Evolutionary conservation across 257 asterid species (phyloP).

Genomic region (Solanum appendiculatum): DNA sequence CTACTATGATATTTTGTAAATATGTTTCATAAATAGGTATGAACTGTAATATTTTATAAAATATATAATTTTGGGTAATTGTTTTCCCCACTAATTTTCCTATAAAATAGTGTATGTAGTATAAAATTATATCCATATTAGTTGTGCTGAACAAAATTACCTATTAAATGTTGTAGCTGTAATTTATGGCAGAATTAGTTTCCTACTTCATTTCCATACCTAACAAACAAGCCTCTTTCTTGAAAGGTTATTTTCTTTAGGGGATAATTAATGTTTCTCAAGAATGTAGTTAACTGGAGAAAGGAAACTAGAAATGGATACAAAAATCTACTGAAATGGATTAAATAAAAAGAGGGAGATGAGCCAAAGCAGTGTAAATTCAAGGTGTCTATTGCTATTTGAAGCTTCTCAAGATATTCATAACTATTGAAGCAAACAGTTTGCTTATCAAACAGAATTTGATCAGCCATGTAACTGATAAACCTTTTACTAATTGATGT

Average conservation of each 20-base stretch:
- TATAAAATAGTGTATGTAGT: background rate
- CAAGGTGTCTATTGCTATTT: background rate
- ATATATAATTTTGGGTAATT: background rate
- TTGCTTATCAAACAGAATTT: conserved; percentile 1
- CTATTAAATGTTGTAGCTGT: background rate
- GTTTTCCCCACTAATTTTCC: background rate
- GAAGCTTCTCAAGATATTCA: background rate
- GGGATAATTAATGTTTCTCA: background rate
- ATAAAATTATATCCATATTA: background rate
- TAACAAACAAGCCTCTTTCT: background rate
- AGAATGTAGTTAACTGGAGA: background rate
- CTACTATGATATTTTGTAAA: too few relatives aligned
- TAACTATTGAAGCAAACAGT: background rate
- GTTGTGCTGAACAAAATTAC: background rate
- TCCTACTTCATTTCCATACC: background rate
- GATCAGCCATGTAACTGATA: background rate
- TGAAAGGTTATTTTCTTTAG: background rate
- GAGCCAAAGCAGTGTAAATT: background rate
- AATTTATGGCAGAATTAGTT: background rate
- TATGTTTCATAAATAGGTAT: background rate
- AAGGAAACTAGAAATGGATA: background rate
- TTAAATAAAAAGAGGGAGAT: background rate
- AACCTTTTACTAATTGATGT: background rate
- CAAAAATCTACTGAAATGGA: background rate
- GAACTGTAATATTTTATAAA: background rate